These are phyloP conservation scores for Saccharomycopsis crataegensis DNA, from an alignment of 1,139 yeast genomes.

Conservation along the genomic window DNA sequence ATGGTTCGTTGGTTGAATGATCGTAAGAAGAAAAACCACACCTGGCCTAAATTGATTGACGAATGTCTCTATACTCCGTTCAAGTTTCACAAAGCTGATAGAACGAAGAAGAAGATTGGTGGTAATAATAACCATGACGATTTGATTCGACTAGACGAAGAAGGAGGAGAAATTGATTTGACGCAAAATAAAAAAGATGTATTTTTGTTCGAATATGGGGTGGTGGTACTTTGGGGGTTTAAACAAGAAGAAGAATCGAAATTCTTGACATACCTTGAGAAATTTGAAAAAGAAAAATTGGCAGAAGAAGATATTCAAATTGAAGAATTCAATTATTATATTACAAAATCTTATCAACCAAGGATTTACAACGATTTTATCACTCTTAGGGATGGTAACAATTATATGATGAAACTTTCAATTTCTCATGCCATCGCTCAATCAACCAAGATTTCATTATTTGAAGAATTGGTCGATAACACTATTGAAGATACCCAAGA, in stretches of 20 bases:
- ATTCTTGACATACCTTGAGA: conserved; percentile 75
- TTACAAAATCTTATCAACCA: conserved; percentile 77
- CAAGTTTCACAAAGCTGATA: conserved; percentile 66
- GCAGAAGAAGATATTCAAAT: conserved; percentile 89
- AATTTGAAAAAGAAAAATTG: conserved; percentile 63
- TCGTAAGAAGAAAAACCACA: conserved; percentile 54
- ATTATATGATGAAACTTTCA: conserved; percentile 84
- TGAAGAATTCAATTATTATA: conserved; percentile 90
- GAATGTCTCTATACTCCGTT: conserved; percentile 93
- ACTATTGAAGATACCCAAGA: conserved; percentile 79
- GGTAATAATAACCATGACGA: conserved; percentile 30
- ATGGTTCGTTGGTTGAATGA: conserved; percentile 79
- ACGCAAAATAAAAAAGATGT: conserved; percentile 68
- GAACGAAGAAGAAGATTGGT: conserved; percentile 27
- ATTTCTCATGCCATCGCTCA: conserved; percentile 97
- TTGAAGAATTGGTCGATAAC: conserved; percentile 86
- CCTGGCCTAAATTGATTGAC: conserved; percentile 82
- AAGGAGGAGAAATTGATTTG: conserved; percentile 90
- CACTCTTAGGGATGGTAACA: conserved; percentile 81
- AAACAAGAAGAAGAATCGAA: conserved; percentile 89
- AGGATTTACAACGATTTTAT: conserved; percentile 92
- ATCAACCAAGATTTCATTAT: conserved; percentile 82
- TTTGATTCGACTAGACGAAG: conserved; percentile 73
- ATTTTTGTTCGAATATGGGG: conserved; percentile 86
- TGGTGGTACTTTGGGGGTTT: conserved; percentile 95